A percentile compares a stretch with the other conserved stretches of the same genome.
These are phyloP conservation scores for grape (Vitis vinifera) DNA, from an alignment of 164 flowering plant genomes.

Conservation along the genomic window ASM3070453v1 NC_081814.1:2706001-2706500, in stretches of 20 bases:
- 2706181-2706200: background rate
- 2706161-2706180: constrained; percentile 38
- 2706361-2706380: constrained; percentile 78
- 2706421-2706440: constrained; percentile 70
- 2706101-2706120: constrained; percentile 92
- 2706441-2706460: constrained; percentile 80
- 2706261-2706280: background rate
- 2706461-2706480: constrained; percentile 40
- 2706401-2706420: constrained; percentile 76
- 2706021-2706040: constrained; percentile 21
- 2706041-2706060: constrained; percentile 27
- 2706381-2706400: constrained; percentile 78
- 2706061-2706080: constrained; percentile 38
- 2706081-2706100: constrained; percentile 66
- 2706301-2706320: constrained; percentile 32
- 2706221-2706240: background rate
- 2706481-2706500: constrained; percentile 36
- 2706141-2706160: constrained; percentile 69
- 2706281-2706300: background rate
- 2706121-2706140: constrained; percentile 78
- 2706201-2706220: background rate
- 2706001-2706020: constrained; percentile 18
- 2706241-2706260: background rate
- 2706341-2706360: constrained; percentile 64
- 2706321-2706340: constrained; percentile 81